Evolutionary conservation across 768 basidiomycete species (phyloP).

Genomic region (Cubamyces lactineus): DNA sequence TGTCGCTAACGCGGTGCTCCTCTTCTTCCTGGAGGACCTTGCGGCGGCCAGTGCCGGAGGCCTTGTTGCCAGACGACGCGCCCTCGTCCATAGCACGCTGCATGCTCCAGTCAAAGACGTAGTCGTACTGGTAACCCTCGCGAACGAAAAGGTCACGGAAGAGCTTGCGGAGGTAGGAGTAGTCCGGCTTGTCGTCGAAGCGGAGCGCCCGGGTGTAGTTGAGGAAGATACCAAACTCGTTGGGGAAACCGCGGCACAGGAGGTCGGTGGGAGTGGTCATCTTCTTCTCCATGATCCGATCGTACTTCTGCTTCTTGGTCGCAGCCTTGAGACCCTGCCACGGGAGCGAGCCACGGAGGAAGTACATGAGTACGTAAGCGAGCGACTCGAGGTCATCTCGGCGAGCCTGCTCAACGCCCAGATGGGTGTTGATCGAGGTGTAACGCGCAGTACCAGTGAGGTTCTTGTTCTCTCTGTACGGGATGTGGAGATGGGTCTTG

Average conservation of each 20-base stretch:
- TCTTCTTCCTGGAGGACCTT: conserved; percentile 88
- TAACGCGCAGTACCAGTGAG: conserved; percentile 98
- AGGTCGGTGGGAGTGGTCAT: conserved; percentile 98
- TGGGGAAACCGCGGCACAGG: conserved; percentile 98
- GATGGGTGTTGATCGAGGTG: conserved; percentile 98
- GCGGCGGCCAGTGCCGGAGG: conserved; percentile 62
- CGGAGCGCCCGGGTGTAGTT: conserved; percentile 99
- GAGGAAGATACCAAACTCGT: conserved; percentile 98
- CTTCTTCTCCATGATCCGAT: conserved; percentile 99
- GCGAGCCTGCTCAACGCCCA: conserved; percentile 97
- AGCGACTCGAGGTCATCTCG: conserved; percentile 98
- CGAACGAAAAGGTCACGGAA: conserved; percentile 98
- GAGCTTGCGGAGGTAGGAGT: conserved; percentile 98
- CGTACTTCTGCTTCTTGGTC: conserved; percentile 99
- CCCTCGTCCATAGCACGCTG: conserved; percentile 77
- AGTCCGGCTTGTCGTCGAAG: conserved; percentile 99
- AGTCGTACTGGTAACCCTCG: conserved; percentile 99
- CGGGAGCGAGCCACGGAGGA: conserved; percentile 95
- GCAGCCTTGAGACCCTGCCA: conserved; percentile 99
- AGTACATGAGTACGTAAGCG: conserved; percentile 99
- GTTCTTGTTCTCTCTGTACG: conserved; percentile 99
- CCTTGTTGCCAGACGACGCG: conserved; percentile 61
- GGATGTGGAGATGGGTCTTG: conserved; percentile 99
- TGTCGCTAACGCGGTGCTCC: conserved; percentile 78
- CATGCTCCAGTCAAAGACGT: conserved; percentile 98